Base-by-base conservation (phyloP, 176 grass and related monocot species). In the Aechmea fasciata region DNA sequence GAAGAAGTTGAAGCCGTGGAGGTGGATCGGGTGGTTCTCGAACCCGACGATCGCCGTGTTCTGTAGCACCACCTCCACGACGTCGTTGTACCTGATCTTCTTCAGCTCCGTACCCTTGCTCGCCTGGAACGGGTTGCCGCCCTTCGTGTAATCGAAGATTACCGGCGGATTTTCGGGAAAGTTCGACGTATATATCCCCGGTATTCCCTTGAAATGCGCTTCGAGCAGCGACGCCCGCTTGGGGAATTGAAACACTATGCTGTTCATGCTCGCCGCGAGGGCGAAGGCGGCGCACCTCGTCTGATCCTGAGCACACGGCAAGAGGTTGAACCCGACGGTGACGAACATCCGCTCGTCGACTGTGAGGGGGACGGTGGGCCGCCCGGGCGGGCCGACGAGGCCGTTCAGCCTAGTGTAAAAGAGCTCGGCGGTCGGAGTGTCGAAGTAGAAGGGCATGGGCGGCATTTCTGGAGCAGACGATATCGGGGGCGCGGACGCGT, bases 1-100 rank as follows among this genome's bases (percentile, higher is more conserved):
- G 66, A 84, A 96, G 85, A 96, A 96, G 70, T 91, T 91, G 76
- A 78, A 91, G 2, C 88, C 85, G 25, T 96, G 92, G 70, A 96
- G 71, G 77, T 96, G 92, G 66, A 96, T 80, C 1, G 88, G 92
- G 75, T 96, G 92, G 83, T 83, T 96, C 81, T 96, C 92, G 12
- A 74, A 65, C 20, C 77, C 82, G 2, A 73, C 24, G 2, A 76
- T 72, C 10, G 54, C 18, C 13, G 92, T 90, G 51, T 88, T 81
- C 80, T 89, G 83, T 25, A 96, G 79, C 74, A 96, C 88, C 23
- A 96, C 57, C 88, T 96, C 88, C 68, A 91, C 92, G 18, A 82
- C 86, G 57, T 85, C 77, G 68, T 91, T 91, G 83, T 89, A 91
- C 41, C 18, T 51, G 8, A 96, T 28, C 71, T 49, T 77, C 81